Base-by-base conservation (phyloP, 2,329 filamentous ascomycete genomes). In the Neofusicoccum umdonicola region DNA sequence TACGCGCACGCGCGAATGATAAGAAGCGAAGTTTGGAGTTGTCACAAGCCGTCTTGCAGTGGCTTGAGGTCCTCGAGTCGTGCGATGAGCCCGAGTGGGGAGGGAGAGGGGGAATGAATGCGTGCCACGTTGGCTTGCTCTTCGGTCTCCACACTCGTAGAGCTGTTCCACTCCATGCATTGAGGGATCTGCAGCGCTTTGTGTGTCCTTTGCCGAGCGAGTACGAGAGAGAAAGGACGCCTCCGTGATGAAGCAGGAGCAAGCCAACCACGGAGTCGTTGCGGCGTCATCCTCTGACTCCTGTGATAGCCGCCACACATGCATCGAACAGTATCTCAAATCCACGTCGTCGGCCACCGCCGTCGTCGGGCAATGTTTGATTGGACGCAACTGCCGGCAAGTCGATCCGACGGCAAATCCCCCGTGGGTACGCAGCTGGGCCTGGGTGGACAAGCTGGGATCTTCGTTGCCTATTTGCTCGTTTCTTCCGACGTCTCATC, bases 401-500 rank as follows among this genome's bases (percentile, higher is more conserved):
- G 27, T 31, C 27, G 27, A 31, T 31, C 27, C 27, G 27, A 31
- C 27, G 27, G 27, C 27, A 31, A 31, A 31, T 31, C 27, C 27
- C 4, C 7, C 27, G 27, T 31, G 27, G 27, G 27, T 31, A 31
- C 27, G 27, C 27, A 1, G 27, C 27, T 31, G 27, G 27, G 27
- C 27, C 27, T 31, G 27, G 27, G 27, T 31, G 27, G 4, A 7
- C 4, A 17, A 12, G 3, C 34, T 8, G 50, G 31, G 50, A 37
- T 52, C 50, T 52, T 19, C 50, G 50, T 19, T 52, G 50, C 34
- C 37, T 31, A 4, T 31, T 31, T 31, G 27, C 13, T 50, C 47
- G 47, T 50, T 50, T 50, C 47, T 34, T 50, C 50, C n/a, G 50
- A 51, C 50, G 50, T 52, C 50, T 52, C 50, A 52, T 37, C 50